phyloP scores from a whole-genome alignment of 805 yeast genomes.

The Ogataea glucozyma region DNA sequence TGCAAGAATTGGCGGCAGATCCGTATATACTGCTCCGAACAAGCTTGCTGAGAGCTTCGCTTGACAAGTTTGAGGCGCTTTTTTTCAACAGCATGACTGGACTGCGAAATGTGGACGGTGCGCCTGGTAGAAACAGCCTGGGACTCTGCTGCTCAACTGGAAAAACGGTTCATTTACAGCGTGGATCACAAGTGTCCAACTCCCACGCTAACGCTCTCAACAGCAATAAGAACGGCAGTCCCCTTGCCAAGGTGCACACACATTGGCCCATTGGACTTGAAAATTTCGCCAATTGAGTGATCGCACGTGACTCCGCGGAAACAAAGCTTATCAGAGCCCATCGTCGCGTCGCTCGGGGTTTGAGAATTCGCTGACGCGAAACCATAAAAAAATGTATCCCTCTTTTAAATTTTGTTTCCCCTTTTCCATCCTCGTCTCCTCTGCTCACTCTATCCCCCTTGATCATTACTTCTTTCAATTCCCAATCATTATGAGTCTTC shows the following conservation, averaged over 20 bases:
- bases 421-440: background rate
- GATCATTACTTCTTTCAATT: background rate
- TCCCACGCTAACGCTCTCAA: no score
- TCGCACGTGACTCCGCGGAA: slow-evolving; percentile 20
- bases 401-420: background rate
- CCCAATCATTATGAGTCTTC: background rate
- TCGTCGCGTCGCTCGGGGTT: slow-evolving; percentile 1
- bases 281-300: slow-evolving; percentile 10
- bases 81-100: background rate
- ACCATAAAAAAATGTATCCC: background rate
- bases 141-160: no score
- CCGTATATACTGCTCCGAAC: no score
- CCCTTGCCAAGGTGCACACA: no score
- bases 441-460: background rate
- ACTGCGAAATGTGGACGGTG: background rate
- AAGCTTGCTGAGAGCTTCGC: background rate
- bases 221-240: no score
- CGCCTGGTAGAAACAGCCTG: no score
- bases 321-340: background rate
- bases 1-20: no score
- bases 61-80: background rate
- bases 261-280: no score
- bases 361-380: no score
- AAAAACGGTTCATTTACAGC: no score
- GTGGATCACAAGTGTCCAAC: no score